phyloP scores from a whole-genome alignment of 2,329 filamentous ascomycete species.

The Fusarium hostae region DNA sequence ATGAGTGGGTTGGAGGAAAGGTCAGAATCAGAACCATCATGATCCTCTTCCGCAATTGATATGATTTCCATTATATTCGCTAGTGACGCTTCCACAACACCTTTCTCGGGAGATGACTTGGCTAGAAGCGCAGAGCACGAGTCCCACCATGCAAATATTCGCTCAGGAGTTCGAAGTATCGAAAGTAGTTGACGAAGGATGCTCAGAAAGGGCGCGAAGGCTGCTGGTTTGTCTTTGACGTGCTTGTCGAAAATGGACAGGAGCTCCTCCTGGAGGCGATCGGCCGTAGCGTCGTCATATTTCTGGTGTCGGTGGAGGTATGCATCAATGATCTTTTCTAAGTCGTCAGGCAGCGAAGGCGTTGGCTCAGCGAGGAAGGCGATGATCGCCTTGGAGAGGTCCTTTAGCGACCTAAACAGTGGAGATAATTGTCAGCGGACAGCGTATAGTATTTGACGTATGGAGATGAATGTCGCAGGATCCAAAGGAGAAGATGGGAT shows the following conservation, averaged over 20 bases:
- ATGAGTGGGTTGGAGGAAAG: slow-evolving; percentile 62
- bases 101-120: slow-evolving; percentile 69
- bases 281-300: slow-evolving; percentile 74
- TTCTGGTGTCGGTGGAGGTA: slow-evolving; percentile 76
- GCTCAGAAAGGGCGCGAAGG: slow-evolving; percentile 74
- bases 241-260: slow-evolving; percentile 72
- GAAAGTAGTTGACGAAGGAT: slow-evolving; percentile 73
- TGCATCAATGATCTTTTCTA: slow-evolving; percentile 69
- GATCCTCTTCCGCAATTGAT: slow-evolving; percentile 68
- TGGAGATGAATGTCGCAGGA: slow-evolving; percentile 21
- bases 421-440: slow-evolving; percentile 37
- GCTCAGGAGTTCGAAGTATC: slow-evolving; percentile 69
- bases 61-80: slow-evolving; percentile 73
- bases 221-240: slow-evolving; percentile 65
- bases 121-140: slow-evolving; percentile 52
- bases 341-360: slow-evolving; percentile 73
- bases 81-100: slow-evolving; percentile 71
- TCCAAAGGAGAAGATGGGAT: slow-evolving; percentile 24
- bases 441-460: slow-evolving; percentile 6
- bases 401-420: slow-evolving; percentile 64
- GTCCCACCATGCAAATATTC: slow-evolving; percentile 79
- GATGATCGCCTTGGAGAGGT: slow-evolving; percentile 68
- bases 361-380: slow-evolving; percentile 60
- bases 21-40: slow-evolving; percentile 56
- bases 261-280: slow-evolving; percentile 79